Percentiles rank a stretch among this genome's conserved stretches.
Evolutionary conservation across 345 rosid species (phyloP).

Genomic region (Sisymbrium irio): DNA sequence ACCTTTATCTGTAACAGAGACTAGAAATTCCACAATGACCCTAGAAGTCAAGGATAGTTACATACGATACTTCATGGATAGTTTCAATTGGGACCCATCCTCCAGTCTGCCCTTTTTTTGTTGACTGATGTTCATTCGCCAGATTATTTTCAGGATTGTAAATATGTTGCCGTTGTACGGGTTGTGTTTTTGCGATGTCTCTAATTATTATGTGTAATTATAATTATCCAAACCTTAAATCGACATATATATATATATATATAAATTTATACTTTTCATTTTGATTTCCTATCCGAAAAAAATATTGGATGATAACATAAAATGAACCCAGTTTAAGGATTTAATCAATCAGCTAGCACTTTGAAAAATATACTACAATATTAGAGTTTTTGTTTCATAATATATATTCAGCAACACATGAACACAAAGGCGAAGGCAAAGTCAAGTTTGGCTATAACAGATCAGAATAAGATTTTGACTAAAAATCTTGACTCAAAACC

Average conservation of each 20-base stretch:
- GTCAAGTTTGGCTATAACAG: slow-evolving; percentile 30
- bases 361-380: not conserved
- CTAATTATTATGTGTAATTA: too few species aligned
- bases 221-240: too few species aligned
- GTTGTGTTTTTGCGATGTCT: slow-evolving; percentile 16
- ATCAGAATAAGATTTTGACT: slow-evolving; percentile 33
- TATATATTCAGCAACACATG: not conserved
- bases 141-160: not conserved
- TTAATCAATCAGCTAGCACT: not conserved
- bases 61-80: slow-evolving; percentile 29
- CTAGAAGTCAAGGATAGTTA: slow-evolving; percentile 32
- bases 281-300: not conserved
- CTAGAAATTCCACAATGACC: not conserved
- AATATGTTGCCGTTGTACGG: slow-evolving; percentile 2
- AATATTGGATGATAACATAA: not conserved
- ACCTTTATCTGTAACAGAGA: not conserved
- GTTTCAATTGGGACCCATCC: slow-evolving; percentile 26
- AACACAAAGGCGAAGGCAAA: slow-evolving; percentile 4
- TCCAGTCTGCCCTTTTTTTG: not conserved
- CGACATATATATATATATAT: too few species aligned
- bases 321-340: not conserved
- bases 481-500: slow-evolving; percentile 13
- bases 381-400: not conserved
- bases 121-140: slow-evolving; percentile 9
- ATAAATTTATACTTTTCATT: not conserved